Base-by-base conservation (phyloP, 208 protist species). In the Leishmania braziliensis region DNA sequence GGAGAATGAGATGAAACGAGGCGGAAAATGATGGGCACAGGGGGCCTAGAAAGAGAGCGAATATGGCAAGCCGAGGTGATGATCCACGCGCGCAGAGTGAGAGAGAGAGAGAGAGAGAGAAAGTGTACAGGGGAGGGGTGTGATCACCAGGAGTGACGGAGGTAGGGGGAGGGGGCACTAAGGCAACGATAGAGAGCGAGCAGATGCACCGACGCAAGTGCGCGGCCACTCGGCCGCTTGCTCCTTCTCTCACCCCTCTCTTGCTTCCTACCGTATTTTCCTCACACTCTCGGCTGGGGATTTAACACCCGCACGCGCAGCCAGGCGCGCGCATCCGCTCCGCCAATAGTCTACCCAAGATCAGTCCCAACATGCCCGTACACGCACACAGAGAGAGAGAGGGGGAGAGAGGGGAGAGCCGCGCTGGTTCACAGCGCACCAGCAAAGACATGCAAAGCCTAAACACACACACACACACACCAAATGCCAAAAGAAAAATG, bases 141-240 rank as follows among this genome's bases (percentile, higher is more conserved):
- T 72, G 36, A 63, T 10, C 26, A 75, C 23, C 73, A 76, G 36
- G 51, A 81, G 43, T 43, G 23, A 58, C 23, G 39, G 39, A 74
- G 66, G 18, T 43, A 39, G 62, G 60, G 26, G 1, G 58, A 82
- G 53, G 18, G 58, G 39, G 39, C 39, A 50, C 20, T 48, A 46
- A 46, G 43, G 43, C 43, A 46, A 46, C 43, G 43, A 46, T 46
- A 46, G 43, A 46, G 4, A 46, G 43, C 43, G 43, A 46, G 43
- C 3, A 46, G 43, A 46, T 46, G 43, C 43, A 46, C 43, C 2
- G 43, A 46, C 43, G 43, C 43, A 46, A 46, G 43, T 46, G 43
- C 43, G 43, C 43, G 43, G 43, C 43, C 43, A 46, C 43, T 46
- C 43, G 43, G 43, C 43, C 43, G 43, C 43, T 46, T 46, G 43